Base-by-base conservation (phyloP, 768 basidiomycete species). In the Amanita muscaria region DNA sequence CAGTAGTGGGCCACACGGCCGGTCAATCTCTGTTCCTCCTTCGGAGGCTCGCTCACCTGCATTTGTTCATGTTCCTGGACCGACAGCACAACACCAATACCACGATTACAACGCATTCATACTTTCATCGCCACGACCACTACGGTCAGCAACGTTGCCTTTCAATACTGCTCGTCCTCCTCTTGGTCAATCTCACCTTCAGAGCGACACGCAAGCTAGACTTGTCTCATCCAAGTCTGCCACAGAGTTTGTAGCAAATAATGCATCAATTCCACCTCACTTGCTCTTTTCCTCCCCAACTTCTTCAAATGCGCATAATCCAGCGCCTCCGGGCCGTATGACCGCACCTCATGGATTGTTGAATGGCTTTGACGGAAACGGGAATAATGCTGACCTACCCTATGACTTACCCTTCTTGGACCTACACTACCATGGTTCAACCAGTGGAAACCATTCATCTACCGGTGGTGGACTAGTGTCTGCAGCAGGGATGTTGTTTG, bases 381-480 rank as follows among this genome's bases (percentile, higher is more conserved):
- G 12, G 41, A 49, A 27, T 29, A 29, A 7, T n/a, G 16, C 34
- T 48, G 63, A 36, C 29, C n/a, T 38, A 22, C 44, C 37, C 29
- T 69, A 78, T 40, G 72, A 76, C 48, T 59, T 85, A 1, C 76
- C 82, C 2, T 87, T 83, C 61, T 67, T 87, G 44, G 84, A 87
- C 56, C 57, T 87, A 59, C 84, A 87, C 56, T 84, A 84, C 56
- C 80, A 79, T 51, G 49, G 33, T 37, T 38, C 27, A 29, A 30
- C 39, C 15, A 34, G 10, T 22, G 44, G 23, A 30, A 40, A 25
- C 19, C 32, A 35, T 15, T n/a, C 32, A 2, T 18, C 36, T 4
- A 30, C 33, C 5, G 53, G 55, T 14, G 42, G 42, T 4, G 47
- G 49, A 11, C 37, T 56, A 19, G 51, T 55, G 10, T 47, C 48